Percentiles rank a stretch among this genome's conserved stretches.
These are phyloP conservation scores for Aspergillus saccharolyticus DNA, from an alignment of 495 filamentous ascomycete genomes.

Conservation along the genomic window DNA sequence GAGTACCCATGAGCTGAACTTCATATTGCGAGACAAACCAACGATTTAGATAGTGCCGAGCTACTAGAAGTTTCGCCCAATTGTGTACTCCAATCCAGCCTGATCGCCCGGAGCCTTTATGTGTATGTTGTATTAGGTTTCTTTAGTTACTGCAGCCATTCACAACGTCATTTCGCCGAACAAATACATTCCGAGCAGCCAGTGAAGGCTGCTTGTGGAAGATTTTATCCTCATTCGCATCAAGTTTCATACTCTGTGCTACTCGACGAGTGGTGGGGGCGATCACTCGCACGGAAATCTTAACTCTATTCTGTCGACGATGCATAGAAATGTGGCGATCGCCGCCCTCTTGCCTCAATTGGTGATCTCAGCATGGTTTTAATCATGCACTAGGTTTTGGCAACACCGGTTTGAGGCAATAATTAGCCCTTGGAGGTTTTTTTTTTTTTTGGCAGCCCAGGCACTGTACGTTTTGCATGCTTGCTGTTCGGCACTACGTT, in stretches of 20 bases:
- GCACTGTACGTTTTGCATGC: background rate
- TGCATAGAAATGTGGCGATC: background rate
- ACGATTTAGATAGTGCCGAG: too few species aligned
- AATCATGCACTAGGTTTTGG: background rate
- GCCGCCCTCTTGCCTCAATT: background rate
- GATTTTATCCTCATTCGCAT: background rate
- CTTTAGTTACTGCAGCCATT: background rate
- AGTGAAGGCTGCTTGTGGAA: background rate
- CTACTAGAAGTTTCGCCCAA: too few species aligned
- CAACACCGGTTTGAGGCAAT: background rate
- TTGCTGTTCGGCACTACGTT: background rate
- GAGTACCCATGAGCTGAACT: background rate
- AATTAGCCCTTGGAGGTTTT: background rate
- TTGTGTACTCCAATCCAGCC: too few species aligned
- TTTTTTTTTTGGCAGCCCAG: background rate
- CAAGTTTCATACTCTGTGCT: background rate
- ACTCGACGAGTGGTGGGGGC: background rate
- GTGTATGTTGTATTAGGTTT: background rate
- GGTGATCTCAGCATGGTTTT: background rate
- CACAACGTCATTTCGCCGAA: background rate
- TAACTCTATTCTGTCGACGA: background rate
- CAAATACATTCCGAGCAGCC: background rate
- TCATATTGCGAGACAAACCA: background rate
- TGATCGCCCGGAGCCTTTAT: background rate
- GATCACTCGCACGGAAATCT: background rate